A percentile compares a stretch with the other conserved stretches of the same genome.
phyloP scores from a whole-genome alignment of 1,284 basidiomycete species.

The Coniferiporia sulphurascens region DNA sequence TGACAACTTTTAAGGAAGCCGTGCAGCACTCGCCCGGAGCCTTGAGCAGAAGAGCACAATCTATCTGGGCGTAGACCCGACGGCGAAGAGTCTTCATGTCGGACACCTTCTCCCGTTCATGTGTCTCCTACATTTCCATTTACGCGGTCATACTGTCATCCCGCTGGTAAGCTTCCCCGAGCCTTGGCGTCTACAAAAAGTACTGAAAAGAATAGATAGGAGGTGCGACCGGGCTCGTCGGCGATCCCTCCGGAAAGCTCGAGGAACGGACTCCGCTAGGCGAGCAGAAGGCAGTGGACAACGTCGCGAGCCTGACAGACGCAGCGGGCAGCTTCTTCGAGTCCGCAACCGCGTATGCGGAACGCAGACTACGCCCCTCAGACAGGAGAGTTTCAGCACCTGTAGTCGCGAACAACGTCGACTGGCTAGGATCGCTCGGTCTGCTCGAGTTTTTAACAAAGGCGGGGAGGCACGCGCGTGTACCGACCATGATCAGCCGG shows the following conservation, averaged over 20 bases:
- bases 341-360: conserved; percentile 60
- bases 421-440: conserved; percentile 74
- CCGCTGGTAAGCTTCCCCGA: conserved; percentile 55
- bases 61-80: conserved; percentile 92
- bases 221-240: conserved; percentile 94
- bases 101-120: conserved; percentile 92
- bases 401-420: conserved; percentile 75
- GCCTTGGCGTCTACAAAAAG: neutral
- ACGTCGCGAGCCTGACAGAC: conserved; percentile 61
- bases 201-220: conserved; percentile 64
- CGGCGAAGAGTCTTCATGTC: conserved; percentile 84
- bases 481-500: conserved; percentile 87
- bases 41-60: conserved; percentile 37
- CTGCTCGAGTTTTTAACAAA: conserved; percentile 84
- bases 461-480: conserved; percentile 77
- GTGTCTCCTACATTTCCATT: conserved; percentile 81
- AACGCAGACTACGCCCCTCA: conserved; percentile 28
- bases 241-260: conserved; percentile 90
- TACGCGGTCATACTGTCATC: conserved; percentile 77
- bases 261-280: conserved; percentile 76
- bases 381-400: conserved; percentile 17
- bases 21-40: conserved; percentile 1
- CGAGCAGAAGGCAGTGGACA: conserved; percentile 53
- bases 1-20: conserved; percentile 7
- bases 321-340: conserved; percentile 74